Evolutionary conservation across 2,329 filamentous ascomycete species (phyloP), one percentile per base, ranked within the genome.

Genomic region (Fusarium irregulare): DNA sequence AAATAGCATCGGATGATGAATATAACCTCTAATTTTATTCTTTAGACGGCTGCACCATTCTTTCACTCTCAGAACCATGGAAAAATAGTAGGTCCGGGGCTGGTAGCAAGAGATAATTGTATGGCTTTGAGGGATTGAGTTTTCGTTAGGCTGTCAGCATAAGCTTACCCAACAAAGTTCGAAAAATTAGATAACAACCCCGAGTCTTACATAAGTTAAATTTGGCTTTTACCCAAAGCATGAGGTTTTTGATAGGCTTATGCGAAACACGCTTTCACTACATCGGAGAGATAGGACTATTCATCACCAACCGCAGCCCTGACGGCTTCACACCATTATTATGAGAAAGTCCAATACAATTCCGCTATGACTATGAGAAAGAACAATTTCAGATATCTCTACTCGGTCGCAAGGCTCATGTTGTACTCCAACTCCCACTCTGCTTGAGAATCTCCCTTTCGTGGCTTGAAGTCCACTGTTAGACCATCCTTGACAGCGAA

Each of bases 401-500:
- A 55, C 32, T 66, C 63, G 9, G 28, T 34, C 11, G 62, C 40
- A 2, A 66, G 62, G 21, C 55, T 66, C 48, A 66, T 66, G 25
- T 66, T 66, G 9, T 66, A 73, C 41, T 73, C 68, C 50, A 73
- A 42, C 28, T 73, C 71, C 59, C 61, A 70, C 13, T 67, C 50
- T 1, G 71, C 71, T 51, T 70, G 44, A 11, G 71, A 46, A 18
- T 73, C 71, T 20, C 60, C 66, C 41, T 73, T 73, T 27, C 71
- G 58, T n/a, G 71, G 68, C n/a, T 57, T 41, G 11, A 73, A 73
- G 3, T 46, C 64, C 6, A 73, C 71, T 8, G 71, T 73, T n/a
- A 73, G 51, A 12, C 57, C 69, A 18, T 73, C 71, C 57, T 73
- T 73, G 20, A 73, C 71, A 11, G 71, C 71, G 3, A 73, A 73